Base-by-base conservation (phyloP, 2,329 filamentous ascomycete genomes). In the Penicillium sp. region DNA sequence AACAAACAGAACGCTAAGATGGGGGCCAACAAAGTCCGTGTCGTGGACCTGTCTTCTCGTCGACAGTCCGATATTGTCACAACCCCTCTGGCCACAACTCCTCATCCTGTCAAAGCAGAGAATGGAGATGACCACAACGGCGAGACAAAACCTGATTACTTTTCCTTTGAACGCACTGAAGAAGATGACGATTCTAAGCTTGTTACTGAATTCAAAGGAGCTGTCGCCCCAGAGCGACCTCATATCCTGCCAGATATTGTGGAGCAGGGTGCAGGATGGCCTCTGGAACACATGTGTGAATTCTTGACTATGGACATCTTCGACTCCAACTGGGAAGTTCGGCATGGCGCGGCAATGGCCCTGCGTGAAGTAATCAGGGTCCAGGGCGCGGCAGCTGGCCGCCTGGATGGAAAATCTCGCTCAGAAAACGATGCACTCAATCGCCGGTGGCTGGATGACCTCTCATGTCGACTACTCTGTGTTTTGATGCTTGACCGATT, bases 401-500 rank as follows among this genome's bases (percentile, higher is more conserved):
- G 91, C 45, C 66, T 82, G 49, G 81, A 78, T 53, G 84, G 82
- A 52, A 91, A 85, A 66, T 77, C 78, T 9, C 80, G 82, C 56
- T 63, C 71, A 26, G 84, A 94, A 61, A 98, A 98, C 63, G 81
- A 95, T 61, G 65, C 70, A 1, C 75, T 87, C 39, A 98, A 97
- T 61, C 81, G 84, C 53, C 79, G 77, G 64, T 98, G 89, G 89
- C 79, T 98, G 19, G 87, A 97, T 63, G 91, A 98, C 63, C 77
- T 98, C 45, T 88, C 90, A n/a, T 96, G 90, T 62, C 86, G 93
- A 24, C 79, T 98, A 43, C 91, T 90, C 68, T 95, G 88, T 65
- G 90, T 98, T 45, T 84, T 98, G 61, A 96, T 98, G 83, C 82
- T 98, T 15, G 93, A 98, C 71, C 84, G 90, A 46, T 98, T 98